A percentile compares a stretch with the other conserved stretches of the same genome.
Evolutionary conservation across 768 basidiomycete genomes (phyloP).

Genomic region (Calvatia gigantea): DNA sequence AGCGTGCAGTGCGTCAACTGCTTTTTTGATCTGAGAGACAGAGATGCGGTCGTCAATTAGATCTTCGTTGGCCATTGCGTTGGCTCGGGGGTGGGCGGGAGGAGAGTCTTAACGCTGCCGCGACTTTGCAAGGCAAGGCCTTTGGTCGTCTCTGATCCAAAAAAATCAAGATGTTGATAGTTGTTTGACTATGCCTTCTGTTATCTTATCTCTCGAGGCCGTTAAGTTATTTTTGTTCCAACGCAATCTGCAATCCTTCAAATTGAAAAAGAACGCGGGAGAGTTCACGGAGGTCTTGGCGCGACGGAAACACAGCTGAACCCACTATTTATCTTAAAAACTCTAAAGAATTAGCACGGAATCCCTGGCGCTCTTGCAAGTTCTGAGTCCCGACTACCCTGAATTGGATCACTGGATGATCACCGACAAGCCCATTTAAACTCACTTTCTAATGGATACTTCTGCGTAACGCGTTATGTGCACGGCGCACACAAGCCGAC

Average conservation of each 20-base stretch:
- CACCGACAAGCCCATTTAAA: too few species aligned
- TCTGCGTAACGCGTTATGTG: too few species aligned
- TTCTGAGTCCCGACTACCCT: too few species aligned
- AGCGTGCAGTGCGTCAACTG: conserved; percentile 72
- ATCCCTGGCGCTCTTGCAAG: too few species aligned
- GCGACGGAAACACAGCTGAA: too few species aligned
- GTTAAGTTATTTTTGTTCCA: background rate
- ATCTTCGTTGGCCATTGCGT: conserved; percentile 41
- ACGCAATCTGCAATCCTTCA: background rate
- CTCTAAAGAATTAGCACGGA: too few species aligned
- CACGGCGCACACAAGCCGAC: too few species aligned
- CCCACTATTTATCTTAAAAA: too few species aligned
- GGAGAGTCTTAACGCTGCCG: too few species aligned
- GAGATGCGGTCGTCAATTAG: conserved; percentile 74
- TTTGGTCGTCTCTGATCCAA: background rate
- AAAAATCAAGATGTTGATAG: conserved; percentile 2
- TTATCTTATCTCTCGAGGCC: conserved; percentile 7
- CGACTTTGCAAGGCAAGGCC: background rate
- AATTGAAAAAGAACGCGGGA: background rate
- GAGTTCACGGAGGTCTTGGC: too few species aligned
- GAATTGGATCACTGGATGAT: too few species aligned
- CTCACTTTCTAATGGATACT: too few species aligned
- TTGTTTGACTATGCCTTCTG: background rate
- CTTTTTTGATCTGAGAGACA: conserved; percentile 66
- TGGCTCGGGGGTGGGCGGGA: background rate